These are phyloP conservation scores for Paraglomus occultum DNA, from an alignment of 192 early-diverging fungal genomes.

Conservation along the genomic window DNA sequence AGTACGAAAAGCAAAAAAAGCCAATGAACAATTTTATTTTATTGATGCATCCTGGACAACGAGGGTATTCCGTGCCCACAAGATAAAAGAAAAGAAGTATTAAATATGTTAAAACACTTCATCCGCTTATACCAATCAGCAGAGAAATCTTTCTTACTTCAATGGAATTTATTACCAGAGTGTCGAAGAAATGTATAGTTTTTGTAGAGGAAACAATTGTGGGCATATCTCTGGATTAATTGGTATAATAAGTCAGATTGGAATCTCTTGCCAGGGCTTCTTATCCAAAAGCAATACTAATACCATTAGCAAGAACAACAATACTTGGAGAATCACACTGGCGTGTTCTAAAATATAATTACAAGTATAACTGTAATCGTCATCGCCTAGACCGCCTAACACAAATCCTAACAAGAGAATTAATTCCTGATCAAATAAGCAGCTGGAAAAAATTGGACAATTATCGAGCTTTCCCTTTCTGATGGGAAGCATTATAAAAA, in stretches of 20 bases:
- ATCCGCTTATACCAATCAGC: not conserved
- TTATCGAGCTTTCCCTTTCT: too few relatives aligned
- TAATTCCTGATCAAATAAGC: too few relatives aligned
- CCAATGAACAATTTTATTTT: slow-evolving; percentile 16
- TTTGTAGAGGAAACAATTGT: slow-evolving; percentile 11
- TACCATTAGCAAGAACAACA: too few relatives aligned
- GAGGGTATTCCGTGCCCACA: not conserved
- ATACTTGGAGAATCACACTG: too few relatives aligned
- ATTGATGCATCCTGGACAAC: not conserved
- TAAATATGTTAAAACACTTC: slow-evolving; percentile 12
- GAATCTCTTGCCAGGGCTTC: not conserved
- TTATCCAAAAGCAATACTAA: not conserved
- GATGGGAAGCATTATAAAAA: too few relatives aligned
- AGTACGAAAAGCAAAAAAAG: not conserved
- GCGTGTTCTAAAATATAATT: too few relatives aligned
- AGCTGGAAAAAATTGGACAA: too few relatives aligned
- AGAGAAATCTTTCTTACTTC: slow-evolving; percentile 8
- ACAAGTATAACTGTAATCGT: too few relatives aligned
- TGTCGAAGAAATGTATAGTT: not conserved
- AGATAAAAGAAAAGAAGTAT: not conserved
- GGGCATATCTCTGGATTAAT: not conserved
- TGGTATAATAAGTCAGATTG: slow-evolving; percentile 11
- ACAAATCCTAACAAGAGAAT: too few relatives aligned
- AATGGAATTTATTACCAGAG: not conserved
- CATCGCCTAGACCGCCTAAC: too few relatives aligned